Conservation (phyloP, 192 early-diverging fungal species). For the Funneliformis mosseae region DNA sequence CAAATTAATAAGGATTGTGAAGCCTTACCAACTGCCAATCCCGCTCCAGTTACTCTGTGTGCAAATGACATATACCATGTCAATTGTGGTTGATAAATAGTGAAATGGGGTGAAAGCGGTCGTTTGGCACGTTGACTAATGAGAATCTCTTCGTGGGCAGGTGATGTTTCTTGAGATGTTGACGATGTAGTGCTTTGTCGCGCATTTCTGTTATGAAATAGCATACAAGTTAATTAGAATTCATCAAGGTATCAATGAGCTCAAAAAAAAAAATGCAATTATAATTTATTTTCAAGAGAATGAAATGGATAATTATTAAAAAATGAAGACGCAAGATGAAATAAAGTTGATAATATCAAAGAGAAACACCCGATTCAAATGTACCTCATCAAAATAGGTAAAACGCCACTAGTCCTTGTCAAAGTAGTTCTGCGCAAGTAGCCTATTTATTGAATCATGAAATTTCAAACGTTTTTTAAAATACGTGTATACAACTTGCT, state of each 20-base stretch:
- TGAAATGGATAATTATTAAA: too few relatives aligned
- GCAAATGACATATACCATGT: conserved; percentile 75
- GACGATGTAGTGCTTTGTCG: background rate
- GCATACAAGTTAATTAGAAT: background rate
- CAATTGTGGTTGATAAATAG: conserved; percentile 81
- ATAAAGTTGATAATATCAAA: too few relatives aligned
- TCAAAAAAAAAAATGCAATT: background rate
- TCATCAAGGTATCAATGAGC: background rate
- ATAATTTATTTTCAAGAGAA: too few relatives aligned
- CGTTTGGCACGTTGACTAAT: conserved; percentile 4
- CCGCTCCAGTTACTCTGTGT: conserved; percentile 78
- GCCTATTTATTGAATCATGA: background rate
- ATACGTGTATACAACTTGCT: background rate
- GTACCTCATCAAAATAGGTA: background rate
- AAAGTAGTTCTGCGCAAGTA: background rate
- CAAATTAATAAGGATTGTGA: background rate
- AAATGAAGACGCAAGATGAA: too few relatives aligned
- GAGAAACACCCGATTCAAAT: background rate
- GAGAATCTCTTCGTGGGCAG: background rate
- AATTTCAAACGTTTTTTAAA: background rate
- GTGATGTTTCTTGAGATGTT: background rate
- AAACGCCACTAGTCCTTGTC: background rate
- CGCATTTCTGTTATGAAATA: background rate
- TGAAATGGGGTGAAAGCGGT: background rate
- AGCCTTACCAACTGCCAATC: conserved; percentile 63